Conservation (phyloP, 805 yeast species). For the Candida tibetensis region DNA sequence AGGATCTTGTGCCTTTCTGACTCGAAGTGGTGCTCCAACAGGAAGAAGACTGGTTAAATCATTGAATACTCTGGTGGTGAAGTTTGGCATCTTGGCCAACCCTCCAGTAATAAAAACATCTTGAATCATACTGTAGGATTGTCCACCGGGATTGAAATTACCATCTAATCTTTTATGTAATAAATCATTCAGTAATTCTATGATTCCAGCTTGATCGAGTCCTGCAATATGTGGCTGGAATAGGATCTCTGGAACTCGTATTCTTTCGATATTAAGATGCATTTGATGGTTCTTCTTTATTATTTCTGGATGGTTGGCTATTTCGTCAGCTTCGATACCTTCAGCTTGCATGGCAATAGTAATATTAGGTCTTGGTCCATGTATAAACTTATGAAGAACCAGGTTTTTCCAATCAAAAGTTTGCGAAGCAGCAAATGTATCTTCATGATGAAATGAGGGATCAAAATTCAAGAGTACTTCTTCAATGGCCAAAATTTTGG, state of each 20-base stretch:
- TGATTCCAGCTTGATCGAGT: slow-evolving; percentile 91
- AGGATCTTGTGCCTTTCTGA: slow-evolving; percentile 67
- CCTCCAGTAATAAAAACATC: slow-evolving; percentile 91
- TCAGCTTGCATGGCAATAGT: slow-evolving; percentile 46
- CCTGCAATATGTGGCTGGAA: slow-evolving; percentile 95
- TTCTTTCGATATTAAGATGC: slow-evolving; percentile 86
- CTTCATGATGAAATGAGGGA: slow-evolving; percentile 82
- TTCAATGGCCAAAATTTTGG: slow-evolving; percentile 60
- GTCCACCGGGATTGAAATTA: slow-evolving; percentile 52
- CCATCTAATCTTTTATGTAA: slow-evolving; percentile 58
- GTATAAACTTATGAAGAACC: slow-evolving; percentile 73
- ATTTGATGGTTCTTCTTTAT: slow-evolving; percentile 87
- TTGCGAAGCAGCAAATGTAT: slow-evolving; percentile 70
- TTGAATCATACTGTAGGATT: slow-evolving; percentile 49
- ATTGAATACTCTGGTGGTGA: slow-evolving; percentile 59
- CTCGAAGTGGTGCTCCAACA: slow-evolving; percentile 54
- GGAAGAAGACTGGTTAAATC: slow-evolving; percentile 78
- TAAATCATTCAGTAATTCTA: slow-evolving; percentile 70
- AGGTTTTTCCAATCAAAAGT: slow-evolving; percentile 80
- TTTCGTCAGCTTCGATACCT: slow-evolving; percentile 40
- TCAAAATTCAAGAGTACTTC: slow-evolving; percentile 76
- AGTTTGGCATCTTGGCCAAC: slow-evolving; percentile 59
- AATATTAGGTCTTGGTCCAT: slow-evolving; percentile 88
- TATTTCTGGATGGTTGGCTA: slow-evolving; percentile 55
- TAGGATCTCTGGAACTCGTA: slow-evolving; percentile 85